Percentiles rank a stretch among this genome's conserved stretches.
Conservation (phyloP, 345 rosid species). For the Moricandia arvensis region DNA sequence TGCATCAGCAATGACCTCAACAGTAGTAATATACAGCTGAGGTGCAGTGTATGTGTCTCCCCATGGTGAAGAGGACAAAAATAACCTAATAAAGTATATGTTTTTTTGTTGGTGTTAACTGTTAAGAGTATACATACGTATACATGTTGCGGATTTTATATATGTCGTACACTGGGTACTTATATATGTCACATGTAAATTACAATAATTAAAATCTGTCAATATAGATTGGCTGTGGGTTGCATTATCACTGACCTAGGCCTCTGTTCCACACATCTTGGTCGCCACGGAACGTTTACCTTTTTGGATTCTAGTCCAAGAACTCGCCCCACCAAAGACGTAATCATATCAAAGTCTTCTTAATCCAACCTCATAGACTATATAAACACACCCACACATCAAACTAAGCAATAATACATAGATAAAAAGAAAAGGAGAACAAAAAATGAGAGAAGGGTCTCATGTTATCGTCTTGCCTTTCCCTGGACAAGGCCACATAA, state of each 20-base stretch:
- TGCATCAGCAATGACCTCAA: conserved; percentile 32
- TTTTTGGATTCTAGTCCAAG: conserved; percentile 16
- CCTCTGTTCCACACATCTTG: conserved; percentile 31
- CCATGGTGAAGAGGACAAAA: conserved; percentile 18
- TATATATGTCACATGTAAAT: conserved; percentile 17
- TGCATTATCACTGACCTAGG: conserved; percentile 26
- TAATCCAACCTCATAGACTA: background rate
- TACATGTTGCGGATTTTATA: background rate
- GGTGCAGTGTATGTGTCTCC: conserved; percentile 5
- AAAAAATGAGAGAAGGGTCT: conserved; percentile 20
- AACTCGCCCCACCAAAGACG: conserved; percentile 6
- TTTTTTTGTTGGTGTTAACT: background rate
- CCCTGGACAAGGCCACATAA: conserved; percentile 58
- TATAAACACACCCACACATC: background rate
- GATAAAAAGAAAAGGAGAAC: background rate
- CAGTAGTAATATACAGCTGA: background rate
- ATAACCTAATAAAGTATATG: background rate
- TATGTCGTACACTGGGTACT: background rate
- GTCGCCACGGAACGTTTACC: conserved; percentile 25
- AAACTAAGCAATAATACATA: background rate
- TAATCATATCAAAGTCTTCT: conserved; percentile 16
- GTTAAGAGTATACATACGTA: background rate
- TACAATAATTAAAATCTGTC: background rate
- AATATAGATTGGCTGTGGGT: conserved; percentile 7
- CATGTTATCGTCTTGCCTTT: conserved; percentile 43